Percentiles rank a stretch among this genome's conserved stretches.
phyloP scores from a whole-genome alignment of 2,329 filamentous ascomycete species.

The Penicillium sp. region DNA sequence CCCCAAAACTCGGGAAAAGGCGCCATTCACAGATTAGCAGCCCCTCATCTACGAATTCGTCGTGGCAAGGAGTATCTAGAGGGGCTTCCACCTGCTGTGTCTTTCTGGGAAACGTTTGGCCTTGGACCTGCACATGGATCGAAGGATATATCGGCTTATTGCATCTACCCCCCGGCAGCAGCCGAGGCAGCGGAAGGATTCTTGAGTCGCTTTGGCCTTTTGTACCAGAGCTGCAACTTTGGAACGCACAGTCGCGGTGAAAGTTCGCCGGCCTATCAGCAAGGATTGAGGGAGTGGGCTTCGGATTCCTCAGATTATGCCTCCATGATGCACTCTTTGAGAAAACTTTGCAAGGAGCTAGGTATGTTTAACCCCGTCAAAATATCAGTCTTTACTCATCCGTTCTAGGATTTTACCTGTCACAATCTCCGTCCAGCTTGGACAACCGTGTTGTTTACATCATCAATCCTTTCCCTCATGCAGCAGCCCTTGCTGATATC shows the following conservation, averaged over 20 bases:
- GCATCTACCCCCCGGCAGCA: slow-evolving; percentile 53
- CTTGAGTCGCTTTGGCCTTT: slow-evolving; percentile 51
- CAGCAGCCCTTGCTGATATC: slow-evolving; percentile 49
- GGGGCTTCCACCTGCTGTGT: slow-evolving; percentile 54
- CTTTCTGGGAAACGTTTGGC: slow-evolving; percentile 62
- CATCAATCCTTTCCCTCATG: slow-evolving; percentile 53
- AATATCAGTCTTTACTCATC: slow-evolving; percentile 13
- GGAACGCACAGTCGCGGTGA: slow-evolving; percentile 51
- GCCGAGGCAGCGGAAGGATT: slow-evolving; percentile 50
- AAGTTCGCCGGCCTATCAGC: slow-evolving; percentile 38
- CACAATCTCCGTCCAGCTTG: slow-evolving; percentile 31
- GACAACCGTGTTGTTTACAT: slow-evolving; percentile 58
- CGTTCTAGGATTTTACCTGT: slow-evolving; percentile 35
- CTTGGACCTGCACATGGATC: slow-evolving; percentile 54
- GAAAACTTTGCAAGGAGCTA: slow-evolving; percentile 35
- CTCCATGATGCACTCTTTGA: slow-evolving; percentile 36
- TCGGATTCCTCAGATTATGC: slow-evolving; percentile 30
- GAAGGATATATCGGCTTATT: slow-evolving; percentile 59
- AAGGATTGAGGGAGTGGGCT: slow-evolving; percentile 41
- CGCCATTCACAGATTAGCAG: slow-evolving; percentile 44
- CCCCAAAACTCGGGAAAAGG: slow-evolving; percentile 30
- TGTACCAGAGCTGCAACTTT: slow-evolving; percentile 58
- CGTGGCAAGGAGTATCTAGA: slow-evolving; percentile 55
- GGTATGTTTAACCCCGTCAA: too few relatives aligned
- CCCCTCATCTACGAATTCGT: slow-evolving; percentile 55